Conservation (phyloP, 2,329 filamentous ascomycete species). For the Nemania diffusa region DNA sequence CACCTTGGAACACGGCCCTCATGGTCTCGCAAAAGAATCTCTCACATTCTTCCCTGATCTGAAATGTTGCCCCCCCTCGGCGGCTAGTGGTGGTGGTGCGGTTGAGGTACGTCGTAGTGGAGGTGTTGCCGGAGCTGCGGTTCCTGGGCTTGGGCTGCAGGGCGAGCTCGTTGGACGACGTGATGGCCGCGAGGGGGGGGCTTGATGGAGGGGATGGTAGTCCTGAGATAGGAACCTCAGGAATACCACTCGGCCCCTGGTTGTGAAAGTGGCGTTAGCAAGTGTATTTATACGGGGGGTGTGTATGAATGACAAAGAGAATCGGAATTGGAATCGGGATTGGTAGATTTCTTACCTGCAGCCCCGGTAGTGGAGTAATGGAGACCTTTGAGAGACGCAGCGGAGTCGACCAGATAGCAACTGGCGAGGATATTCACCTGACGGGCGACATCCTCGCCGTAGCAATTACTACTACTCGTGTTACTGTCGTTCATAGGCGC, state of each 20-base stretch:
- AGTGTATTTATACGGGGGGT: slow-evolving; percentile 1
- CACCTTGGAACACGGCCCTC: slow-evolving; percentile 94
- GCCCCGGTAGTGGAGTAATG: slow-evolving; percentile 96
- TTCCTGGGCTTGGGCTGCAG: slow-evolving; percentile 67
- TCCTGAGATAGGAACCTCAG: slow-evolving; percentile 89
- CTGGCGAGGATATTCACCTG: slow-evolving; percentile 85
- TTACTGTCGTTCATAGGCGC: slow-evolving; percentile 77
- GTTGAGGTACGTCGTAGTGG: slow-evolving; percentile 51
- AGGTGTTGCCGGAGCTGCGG: slow-evolving; percentile 49
- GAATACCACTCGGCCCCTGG: slow-evolving; percentile 88
- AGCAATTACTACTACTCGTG: slow-evolving; percentile 82
- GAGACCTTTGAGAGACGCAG: slow-evolving; percentile 80
- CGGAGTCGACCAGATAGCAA: slow-evolving; percentile 85
- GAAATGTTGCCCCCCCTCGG: slow-evolving; percentile 92
- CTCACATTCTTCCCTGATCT: slow-evolving; percentile 99
- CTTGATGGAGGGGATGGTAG: slow-evolving; percentile 86
- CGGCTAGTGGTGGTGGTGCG: slow-evolving; percentile 65
- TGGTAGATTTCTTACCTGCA: slow-evolving; percentile 74
- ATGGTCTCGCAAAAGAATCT: slow-evolving; percentile 99
- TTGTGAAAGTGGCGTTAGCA: slow-evolving; percentile 3
- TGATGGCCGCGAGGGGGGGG: slow-evolving; percentile 85
- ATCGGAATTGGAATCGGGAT: neutral
- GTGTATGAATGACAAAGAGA: neutral
- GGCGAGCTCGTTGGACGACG: slow-evolving; percentile 73
- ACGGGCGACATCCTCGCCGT: slow-evolving; percentile 72